Percentiles rank a stretch among this genome's conserved stretches.
phyloP scores from a whole-genome alignment of 192 early-diverging fungal genomes.

The Helicostylum pulchrum region DNA sequence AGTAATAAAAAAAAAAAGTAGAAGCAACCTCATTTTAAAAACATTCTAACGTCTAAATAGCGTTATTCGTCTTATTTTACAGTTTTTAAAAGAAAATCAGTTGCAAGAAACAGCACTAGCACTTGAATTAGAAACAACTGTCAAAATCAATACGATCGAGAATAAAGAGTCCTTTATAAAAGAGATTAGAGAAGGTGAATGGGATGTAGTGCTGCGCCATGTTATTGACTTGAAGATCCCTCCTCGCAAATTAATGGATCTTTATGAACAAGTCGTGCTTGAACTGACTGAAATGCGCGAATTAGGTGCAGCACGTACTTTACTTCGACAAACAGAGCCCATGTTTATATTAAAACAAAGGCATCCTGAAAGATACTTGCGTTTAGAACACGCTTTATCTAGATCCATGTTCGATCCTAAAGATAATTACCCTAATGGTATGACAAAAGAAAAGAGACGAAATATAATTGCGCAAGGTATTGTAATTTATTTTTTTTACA shows the following conservation, averaged over 20 bases:
- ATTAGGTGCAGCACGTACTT: slow-evolving; percentile 77
- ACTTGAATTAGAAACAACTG: slow-evolving; percentile 75
- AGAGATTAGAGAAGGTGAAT: slow-evolving; percentile 76
- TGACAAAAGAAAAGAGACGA: slow-evolving; percentile 72
- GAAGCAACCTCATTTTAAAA: too few relatives aligned
- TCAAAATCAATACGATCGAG: slow-evolving; percentile 86
- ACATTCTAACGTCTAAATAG: slow-evolving; percentile 29
- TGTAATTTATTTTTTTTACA: background rate
- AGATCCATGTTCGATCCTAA: slow-evolving; percentile 66
- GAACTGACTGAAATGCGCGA: slow-evolving; percentile 87
- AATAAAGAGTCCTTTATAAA: slow-evolving; percentile 67
- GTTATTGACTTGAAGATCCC: slow-evolving; percentile 71
- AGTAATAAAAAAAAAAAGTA: too few relatives aligned
- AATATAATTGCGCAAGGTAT: slow-evolving; percentile 72
- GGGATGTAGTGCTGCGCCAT: slow-evolving; percentile 87
- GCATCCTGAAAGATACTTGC: slow-evolving; percentile 84
- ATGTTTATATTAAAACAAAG: slow-evolving; percentile 78
- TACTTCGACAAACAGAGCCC: slow-evolving; percentile 89
- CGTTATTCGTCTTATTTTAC: slow-evolving; percentile 86
- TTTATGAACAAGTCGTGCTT: slow-evolving; percentile 91
- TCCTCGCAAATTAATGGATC: slow-evolving; percentile 71
- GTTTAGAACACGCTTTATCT: slow-evolving; percentile 79
- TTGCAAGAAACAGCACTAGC: slow-evolving; percentile 66
- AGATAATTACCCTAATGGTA: slow-evolving; percentile 63
- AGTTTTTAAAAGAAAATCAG: slow-evolving; percentile 91